Evolutionary conservation across 2,329 filamentous ascomycete species (phyloP), one percentile per base, ranked within the genome.

Genomic region (Eutypella sp.): DNA sequence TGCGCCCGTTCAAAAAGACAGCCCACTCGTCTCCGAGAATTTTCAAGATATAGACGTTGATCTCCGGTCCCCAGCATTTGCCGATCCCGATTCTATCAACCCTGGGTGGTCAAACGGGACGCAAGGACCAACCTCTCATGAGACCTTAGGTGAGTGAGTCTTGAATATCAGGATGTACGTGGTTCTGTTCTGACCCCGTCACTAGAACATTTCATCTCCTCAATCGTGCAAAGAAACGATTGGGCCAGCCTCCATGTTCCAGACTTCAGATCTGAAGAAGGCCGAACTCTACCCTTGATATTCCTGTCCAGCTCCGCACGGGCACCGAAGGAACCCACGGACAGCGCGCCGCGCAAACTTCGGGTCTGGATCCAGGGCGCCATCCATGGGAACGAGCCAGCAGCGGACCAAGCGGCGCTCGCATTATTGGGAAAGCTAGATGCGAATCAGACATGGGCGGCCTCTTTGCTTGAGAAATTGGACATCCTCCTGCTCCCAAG

Each of bases 261-360:
- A 5, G 47, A 52, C 16, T 63, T 61, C 50, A 56, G 54, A n/a
- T 62, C 61, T 4, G 61, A 65, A 39, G 58, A 61, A 45, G 57
- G 55, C 11, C 57, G 57, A 24, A 20, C 52, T 15, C 54, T 59
- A 23, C 58, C 58, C 1, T 59, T 58, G 18, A 50, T 59, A 2
- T 48, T 51, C 29, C 43, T 61, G 24, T 61, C 58, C 10, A 40
- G 45, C 19, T 31, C 15, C 10, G 15, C 3, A 15, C 18, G 7
- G 15, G 31, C 15, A 15, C 34, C 49, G 15, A 24, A 18, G 13
- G 37, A 25, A 3, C 25, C 33, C 41, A 2, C 42, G 42, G n/a
- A n/a, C n/a, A 29, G 8, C 5, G 29, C 40, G n/a, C 36, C 37
- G n/a, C 24, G 19, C 7, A 61, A 59, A 44, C 52, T 59, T n/a